Base-by-base conservation (phyloP, 176 grass and related monocot species). In the Oryza officinalis region DNA sequence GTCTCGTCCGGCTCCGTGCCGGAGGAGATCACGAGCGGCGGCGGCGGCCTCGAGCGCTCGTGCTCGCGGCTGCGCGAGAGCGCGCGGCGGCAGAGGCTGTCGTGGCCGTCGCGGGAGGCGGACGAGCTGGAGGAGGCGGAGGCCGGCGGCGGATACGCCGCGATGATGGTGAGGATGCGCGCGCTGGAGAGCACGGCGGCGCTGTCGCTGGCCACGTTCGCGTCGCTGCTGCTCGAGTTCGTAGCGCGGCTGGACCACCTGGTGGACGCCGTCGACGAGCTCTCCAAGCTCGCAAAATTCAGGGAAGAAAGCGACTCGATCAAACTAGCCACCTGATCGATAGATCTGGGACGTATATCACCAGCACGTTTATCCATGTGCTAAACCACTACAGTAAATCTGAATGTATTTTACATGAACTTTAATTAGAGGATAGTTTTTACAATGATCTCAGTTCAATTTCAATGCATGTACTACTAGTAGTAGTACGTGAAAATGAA, bases 171-270 rank as follows among this genome's bases (percentile, higher is more conserved):
- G 27, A 81, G 63, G 72, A 74, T 84, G 76, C 72, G 60, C 15
- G 57, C 84, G 69, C 25, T 79, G 26, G 71, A 90, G 60, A 90
- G 81, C 46, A 85, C 83, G 23, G 67, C 65, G 26, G 81, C 85
- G 20, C 66, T 93, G 65, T 88, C 88, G 26, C 83, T 88, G 3
- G 65, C 75, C 37, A 90, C 77, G 22, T 93, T 90, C 52, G 71
- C 86, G 28, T 90, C 72, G 3, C 33, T 93, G 47, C 81, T 93
- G 28, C 74, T 93, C 5, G 81, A 93, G 67, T 93, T 93, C 59
- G 85, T 93, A 6, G 80, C 85, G 3, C 79, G 88, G 81, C 85
- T 93, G 12, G 88, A 90, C 59, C 72, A 87, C 72, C 61, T 93
- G 77, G 91, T 90, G 54, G 88, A 90, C 72, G 76, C 81, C 11